Conservation (phyloP, 2,329 filamentous ascomycete species). For the Colletotrichum simmondsii region DNA sequence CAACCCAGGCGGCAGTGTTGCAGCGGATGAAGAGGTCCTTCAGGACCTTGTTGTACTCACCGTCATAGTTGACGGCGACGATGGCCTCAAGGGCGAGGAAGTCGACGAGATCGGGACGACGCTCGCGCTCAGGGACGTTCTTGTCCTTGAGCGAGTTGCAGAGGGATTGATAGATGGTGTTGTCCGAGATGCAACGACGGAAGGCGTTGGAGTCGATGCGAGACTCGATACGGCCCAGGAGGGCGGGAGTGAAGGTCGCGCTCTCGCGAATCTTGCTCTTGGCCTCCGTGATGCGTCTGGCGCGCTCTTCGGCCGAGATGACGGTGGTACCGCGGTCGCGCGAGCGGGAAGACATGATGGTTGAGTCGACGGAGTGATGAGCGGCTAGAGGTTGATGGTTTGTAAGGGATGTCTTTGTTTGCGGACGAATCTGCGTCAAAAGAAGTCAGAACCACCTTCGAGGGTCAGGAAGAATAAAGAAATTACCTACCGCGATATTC, state of each 20-base stretch:
- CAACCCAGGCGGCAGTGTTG: conserved; percentile 22
- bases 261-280: conserved; percentile 16
- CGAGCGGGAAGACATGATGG: conserved; percentile 4
- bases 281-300: conserved; percentile 15
- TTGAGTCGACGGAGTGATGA: neutral
- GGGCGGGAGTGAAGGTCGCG: conserved; percentile 19
- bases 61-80: conserved; percentile 27
- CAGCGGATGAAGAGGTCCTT: conserved; percentile 24
- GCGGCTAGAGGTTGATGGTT: neutral
- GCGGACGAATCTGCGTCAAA: neutral
- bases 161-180: conserved; percentile 29
- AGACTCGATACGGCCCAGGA: conserved; percentile 17
- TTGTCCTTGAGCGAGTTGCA: conserved; percentile 33
- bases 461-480: too few species aligned
- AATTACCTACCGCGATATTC: too few species aligned
- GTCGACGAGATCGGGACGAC: conserved; percentile 31
- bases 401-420: too few species aligned
- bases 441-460: neutral
- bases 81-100: conserved; percentile 34
- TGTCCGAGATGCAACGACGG: conserved; percentile 34
- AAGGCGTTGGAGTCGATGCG: conserved; percentile 29
- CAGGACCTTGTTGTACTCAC: conserved; percentile 33
- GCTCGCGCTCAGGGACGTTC: conserved; percentile 26
- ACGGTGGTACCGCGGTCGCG: conserved; percentile 17
- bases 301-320: conserved; percentile 22